Evolutionary conservation across 768 basidiomycete genomes (phyloP).

Genomic region (Boletales sp.): DNA sequence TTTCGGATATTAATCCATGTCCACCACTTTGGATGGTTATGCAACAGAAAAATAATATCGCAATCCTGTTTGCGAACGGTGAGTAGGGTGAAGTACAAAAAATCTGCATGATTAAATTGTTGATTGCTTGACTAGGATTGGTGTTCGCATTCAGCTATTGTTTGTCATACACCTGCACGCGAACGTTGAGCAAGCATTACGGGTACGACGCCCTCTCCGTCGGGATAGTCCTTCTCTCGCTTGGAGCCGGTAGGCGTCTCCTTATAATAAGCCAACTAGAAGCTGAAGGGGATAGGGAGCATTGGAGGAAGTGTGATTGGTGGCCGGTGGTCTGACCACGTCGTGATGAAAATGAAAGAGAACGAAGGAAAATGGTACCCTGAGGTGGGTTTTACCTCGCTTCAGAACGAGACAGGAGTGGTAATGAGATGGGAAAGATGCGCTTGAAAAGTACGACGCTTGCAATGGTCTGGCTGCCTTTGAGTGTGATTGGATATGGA

Average conservation of each 20-base stretch:
- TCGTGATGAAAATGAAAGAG: constrained; percentile 39
- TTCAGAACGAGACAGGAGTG: not conserved
- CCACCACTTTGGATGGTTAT: constrained; percentile 58
- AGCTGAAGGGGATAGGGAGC: constrained; percentile 33
- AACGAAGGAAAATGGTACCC: constrained; percentile 52
- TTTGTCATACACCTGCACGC: constrained; percentile 69
- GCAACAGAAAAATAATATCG: constrained; percentile 60
- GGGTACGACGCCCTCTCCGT: constrained; percentile 64
- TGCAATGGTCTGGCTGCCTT: constrained; percentile 54
- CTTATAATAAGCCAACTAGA: not conserved
- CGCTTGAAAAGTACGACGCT: constrained; percentile 60
- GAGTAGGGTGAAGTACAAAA: not conserved
- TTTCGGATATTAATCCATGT: constrained; percentile 75
- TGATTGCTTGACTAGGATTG: constrained; percentile 44
- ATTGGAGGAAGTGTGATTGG: constrained; percentile 53
- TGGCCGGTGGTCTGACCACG: constrained; percentile 55
- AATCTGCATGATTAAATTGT: not conserved
- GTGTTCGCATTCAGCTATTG: constrained; percentile 70
- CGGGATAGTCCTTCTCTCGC: constrained; percentile 73
- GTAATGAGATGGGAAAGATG: constrained; percentile 46
- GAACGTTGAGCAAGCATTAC: constrained; percentile 64
- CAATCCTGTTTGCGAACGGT: constrained; percentile 44
- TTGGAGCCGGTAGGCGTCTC: constrained; percentile 55
- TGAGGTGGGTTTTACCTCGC: constrained; percentile 47
- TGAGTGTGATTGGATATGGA: constrained; percentile 62